Percentiles rank a stretch among this genome's conserved stretches.
phyloP scores from a whole-genome alignment of 2,329 filamentous ascomycete genomes.

The Phoma sp. region DNA sequence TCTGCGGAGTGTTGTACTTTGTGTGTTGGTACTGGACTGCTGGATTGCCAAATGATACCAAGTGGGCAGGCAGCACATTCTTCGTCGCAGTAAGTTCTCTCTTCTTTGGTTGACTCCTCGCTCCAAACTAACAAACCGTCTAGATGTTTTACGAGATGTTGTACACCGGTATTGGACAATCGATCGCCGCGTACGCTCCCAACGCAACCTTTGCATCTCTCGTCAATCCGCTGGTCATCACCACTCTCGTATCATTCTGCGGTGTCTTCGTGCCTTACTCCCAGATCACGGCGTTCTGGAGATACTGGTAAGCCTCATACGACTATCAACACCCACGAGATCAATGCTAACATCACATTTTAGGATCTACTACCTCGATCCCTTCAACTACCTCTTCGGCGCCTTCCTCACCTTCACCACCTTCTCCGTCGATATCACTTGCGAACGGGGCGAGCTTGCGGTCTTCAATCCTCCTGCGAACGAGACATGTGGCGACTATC shows the following conservation, averaged over 20 bases:
- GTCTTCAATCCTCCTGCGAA: too few relatives aligned
- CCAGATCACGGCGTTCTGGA: constrained; percentile 76
- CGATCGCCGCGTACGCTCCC: constrained; percentile 57
- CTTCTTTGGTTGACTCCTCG: constrained; percentile 66
- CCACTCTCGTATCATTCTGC: constrained; percentile 35
- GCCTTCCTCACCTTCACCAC: too few relatives aligned
- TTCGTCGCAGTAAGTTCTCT: constrained; percentile 62
- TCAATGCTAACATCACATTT: too few relatives aligned
- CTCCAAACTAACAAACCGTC: too few relatives aligned
- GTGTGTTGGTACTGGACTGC: constrained; percentile 70
- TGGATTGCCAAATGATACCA: constrained; percentile 46
- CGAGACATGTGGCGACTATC: too few relatives aligned
- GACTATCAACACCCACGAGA: too few relatives aligned
- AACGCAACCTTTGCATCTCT: constrained; percentile 64
- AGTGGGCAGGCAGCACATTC: constrained; percentile 61
- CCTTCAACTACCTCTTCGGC: too few relatives aligned
- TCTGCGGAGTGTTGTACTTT: constrained; percentile 69
- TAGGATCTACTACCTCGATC: too few relatives aligned
- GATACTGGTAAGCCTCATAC: too few relatives aligned
- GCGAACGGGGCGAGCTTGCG: too few relatives aligned
- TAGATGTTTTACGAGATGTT: not conserved
- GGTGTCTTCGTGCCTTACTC: constrained; percentile 69
- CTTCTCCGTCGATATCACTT: too few relatives aligned
- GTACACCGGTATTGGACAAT: constrained; percentile 62
- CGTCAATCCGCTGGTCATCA: constrained; percentile 35